Base-by-base conservation (phyloP, 306 rosid species). In the Abrus pulchellus region DNA sequence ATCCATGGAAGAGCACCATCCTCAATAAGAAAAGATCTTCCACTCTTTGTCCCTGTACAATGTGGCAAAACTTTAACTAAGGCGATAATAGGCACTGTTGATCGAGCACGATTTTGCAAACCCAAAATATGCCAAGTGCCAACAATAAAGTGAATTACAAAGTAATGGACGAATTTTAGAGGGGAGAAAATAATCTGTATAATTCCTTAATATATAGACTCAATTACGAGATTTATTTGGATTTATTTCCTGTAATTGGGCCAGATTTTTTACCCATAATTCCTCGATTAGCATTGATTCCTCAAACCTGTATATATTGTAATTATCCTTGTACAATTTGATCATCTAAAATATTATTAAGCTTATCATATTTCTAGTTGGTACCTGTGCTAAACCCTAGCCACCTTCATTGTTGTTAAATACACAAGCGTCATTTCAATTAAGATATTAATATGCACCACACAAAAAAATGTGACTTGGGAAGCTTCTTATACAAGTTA, bases 1-100 rank as follows among this genome's bases (percentile, higher is more conserved):
- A 95, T 93, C 99, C 99, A 95, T 76, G 98, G 80, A 83, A 95
- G 97, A 70, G 96, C 98, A 52, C 98, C 98, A 32, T 95, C 99
- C 79, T 95, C 98, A 68, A 96, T 96, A 68, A 96, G 88, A 82
- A 90, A 90, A 75, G 99, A 96, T 73, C 85, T 93, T 75, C 94
- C 97, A 1, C 87, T 76, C 87, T 96, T 96, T 45, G 88, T 87
- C 66, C 99, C 99, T 95, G 80, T 68, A 70, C 76, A 74, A 50
- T 48, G 74, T 33, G 68, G 48, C 30, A 84, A 77, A 75, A 43
- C 59, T 56, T 82, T 30, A 77, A 56, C 43, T 79, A 61, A 0
- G 63, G 67, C 5, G 32, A 71, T 49, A 60, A 69, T 60, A 52
- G 36, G 63, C 1, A 50, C 9, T 52, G 56, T 63, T 60, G 56